Evolutionary conservation across 768 basidiomycete species (phyloP).

Genomic region (Tricholomella constricta): DNA sequence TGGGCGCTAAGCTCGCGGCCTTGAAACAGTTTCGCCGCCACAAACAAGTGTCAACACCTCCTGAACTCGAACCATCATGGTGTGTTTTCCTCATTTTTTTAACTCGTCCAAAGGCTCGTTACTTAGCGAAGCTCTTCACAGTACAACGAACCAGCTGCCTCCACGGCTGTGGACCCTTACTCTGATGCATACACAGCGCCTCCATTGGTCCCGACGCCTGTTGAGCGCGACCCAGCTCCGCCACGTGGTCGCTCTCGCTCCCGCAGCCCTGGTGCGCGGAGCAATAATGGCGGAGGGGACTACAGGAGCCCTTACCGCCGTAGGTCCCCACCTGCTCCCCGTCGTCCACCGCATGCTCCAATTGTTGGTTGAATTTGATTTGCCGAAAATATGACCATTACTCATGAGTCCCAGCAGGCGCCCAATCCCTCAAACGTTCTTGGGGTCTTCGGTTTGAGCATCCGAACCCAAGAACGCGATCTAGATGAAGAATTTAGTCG

Average conservation of each 20-base stretch:
- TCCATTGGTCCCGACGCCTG: constrained; percentile 48
- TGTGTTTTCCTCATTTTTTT: constrained; percentile 37
- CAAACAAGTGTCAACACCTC: constrained; percentile 49
- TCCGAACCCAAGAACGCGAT: constrained; percentile 91
- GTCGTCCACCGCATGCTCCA: constrained; percentile 70
- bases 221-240: constrained; percentile 56
- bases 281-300: constrained; percentile 46
- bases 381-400: constrained; percentile 19
- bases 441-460: constrained; percentile 98
- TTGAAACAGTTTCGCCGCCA: constrained; percentile 18
- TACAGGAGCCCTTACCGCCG: constrained; percentile 64
- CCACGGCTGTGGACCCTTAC: constrained; percentile 73
- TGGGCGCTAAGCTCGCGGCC: constrained; percentile 17
- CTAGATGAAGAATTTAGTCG: constrained; percentile 92
- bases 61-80: constrained; percentile 71
- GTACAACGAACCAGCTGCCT: constrained; percentile 65
- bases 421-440: constrained; percentile 87
- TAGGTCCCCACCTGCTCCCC: constrained; percentile 60
- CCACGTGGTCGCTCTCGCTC: constrained; percentile 76
- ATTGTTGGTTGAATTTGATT: constrained; percentile 51
- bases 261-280: constrained; percentile 60
- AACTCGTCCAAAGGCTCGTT: background rate
- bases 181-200: constrained; percentile 80
- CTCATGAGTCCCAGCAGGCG: constrained; percentile 62
- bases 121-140: constrained; percentile 30